Percentiles rank a stretch among this genome's conserved stretches.
phyloP scores from a whole-genome alignment of 768 basidiomycete genomes.

The Solioccasus polychromus region DNA sequence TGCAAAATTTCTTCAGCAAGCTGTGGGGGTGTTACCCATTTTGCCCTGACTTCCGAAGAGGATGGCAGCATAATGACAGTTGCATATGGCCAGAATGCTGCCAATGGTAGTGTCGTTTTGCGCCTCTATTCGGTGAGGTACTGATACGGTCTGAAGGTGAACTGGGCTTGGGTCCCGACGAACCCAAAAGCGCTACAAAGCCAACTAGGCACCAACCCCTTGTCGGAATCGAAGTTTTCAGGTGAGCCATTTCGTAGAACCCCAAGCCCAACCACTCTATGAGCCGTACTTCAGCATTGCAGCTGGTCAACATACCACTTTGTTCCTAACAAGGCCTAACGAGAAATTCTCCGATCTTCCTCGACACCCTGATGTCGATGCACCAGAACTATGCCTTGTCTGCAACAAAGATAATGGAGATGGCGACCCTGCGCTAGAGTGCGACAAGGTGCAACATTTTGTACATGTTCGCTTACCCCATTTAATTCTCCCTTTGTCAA shows the following conservation, averaged over 20 bases:
- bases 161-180: constrained; percentile 74
- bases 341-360: constrained; percentile 75
- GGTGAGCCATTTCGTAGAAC: constrained; percentile 53
- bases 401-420: constrained; percentile 72
- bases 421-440: constrained; percentile 75
- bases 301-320: constrained; percentile 82
- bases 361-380: constrained; percentile 75
- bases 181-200: constrained; percentile 85
- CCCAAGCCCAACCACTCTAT: background rate
- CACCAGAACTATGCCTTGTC: constrained; percentile 65
- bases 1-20: constrained; percentile 70
- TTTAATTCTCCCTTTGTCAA: constrained; percentile 33
- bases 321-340: constrained; percentile 76
- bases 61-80: constrained; percentile 79
- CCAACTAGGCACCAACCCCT: constrained; percentile 71
- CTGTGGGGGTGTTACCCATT: constrained; percentile 90
- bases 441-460: constrained; percentile 69
- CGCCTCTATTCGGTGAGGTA: background rate
- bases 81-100: constrained; percentile 82
- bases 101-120: constrained; percentile 53
- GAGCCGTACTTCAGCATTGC: constrained; percentile 54
- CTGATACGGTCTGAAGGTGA: constrained; percentile 48
- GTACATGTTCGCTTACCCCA: background rate
- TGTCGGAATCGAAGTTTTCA: constrained; percentile 72
- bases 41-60: constrained; percentile 72